phyloP scores from a whole-genome alignment of 805 yeast genomes.

The Candida endomychidarum region DNA sequence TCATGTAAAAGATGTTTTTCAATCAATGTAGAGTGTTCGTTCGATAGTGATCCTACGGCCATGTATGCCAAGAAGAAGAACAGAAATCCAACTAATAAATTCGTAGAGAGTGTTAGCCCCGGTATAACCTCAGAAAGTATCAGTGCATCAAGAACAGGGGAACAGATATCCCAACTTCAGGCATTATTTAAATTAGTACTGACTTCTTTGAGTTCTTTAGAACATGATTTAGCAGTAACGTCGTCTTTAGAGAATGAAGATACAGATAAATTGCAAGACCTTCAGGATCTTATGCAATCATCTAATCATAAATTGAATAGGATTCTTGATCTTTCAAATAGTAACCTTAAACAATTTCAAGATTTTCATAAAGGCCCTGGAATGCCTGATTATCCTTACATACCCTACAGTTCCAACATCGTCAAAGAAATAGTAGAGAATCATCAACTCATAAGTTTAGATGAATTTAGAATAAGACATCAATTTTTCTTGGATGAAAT shows the following conservation, averaged over 20 bases:
- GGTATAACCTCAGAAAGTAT: conserved; percentile 16
- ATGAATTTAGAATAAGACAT: conserved; percentile 35
- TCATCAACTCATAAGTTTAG: conserved; percentile 29
- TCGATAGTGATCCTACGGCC: conserved; percentile 53
- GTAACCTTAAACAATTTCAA: conserved; percentile 16
- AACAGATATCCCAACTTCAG: conserved; percentile 18
- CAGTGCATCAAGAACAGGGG: conserved; percentile 14
- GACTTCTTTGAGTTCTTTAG: conserved; percentile 16
- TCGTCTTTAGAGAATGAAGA: conserved; percentile 9
- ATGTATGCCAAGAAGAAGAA: conserved; percentile 35
- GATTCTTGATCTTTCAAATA: conserved; percentile 6
- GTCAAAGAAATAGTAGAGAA: conserved; percentile 36
- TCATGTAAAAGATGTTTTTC: conserved; percentile 48
- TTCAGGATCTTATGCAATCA: conserved; percentile 5
- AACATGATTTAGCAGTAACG: conserved; percentile 14
- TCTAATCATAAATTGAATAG: conserved; percentile 9
- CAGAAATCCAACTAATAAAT: conserved; percentile 20
- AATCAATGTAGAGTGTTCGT: conserved; percentile 47
- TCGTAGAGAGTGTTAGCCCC: conserved; percentile 14
- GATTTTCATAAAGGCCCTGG: conserved; percentile 15
- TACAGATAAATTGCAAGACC: conserved; percentile 10
- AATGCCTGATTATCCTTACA: conserved; percentile 17
- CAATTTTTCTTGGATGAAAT: conserved; percentile 37
- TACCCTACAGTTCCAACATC: conserved; percentile 19
- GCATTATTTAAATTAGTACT: conserved; percentile 14